Evolutionary conservation across 2,329 filamentous ascomycete species (phyloP), one percentile per base, ranked within the genome.

Genomic region (Scleromitrula shiraiana): DNA sequence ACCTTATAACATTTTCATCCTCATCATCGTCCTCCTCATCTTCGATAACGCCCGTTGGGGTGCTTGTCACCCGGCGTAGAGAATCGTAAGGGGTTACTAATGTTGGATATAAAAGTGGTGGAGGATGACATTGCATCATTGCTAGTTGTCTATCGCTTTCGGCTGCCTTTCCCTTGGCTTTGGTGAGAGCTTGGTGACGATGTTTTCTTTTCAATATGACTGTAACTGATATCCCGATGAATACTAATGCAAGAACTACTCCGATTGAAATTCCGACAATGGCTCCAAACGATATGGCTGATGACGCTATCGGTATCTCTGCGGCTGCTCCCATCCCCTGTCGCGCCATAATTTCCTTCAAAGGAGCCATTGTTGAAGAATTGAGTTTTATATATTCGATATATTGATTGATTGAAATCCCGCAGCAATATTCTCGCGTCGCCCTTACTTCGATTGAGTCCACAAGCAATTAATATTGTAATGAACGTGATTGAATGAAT

Each of bases 221-320:
- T n/a, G 30, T n/a, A 8, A 36, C 35, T 15, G 9, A 23, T 14
- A 46, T 15, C 4, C 44, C 44, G 32, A 39, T 4, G 6, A 41
- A 15, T 5, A 41, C 24, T 8, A 46, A 41, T 9, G 17, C 26
- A 2, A 46, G 23, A 10, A 35, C n/a, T 7, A 26, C 15, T 2
- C 44, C 44, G 23, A 46, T 46, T 3, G 24, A 24, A 7, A 46
- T 46, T 19, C 44, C 44, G 41, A 46, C 32, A 10, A 46, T 33
- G 5, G 24, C 36, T 7, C 36, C 44, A 4, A 41, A 7, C 2
- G 44, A 15, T 5, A 46, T 10, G n/a, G 7, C 23, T 23, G 26
- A 26, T 3, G 26, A 41, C 1, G 24, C 44, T n/a, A 46, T 29
- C 9, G 44, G 36, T 9, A 46, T 14, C 7, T 41, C 26, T 5